Conservation (phyloP, 257 asterid species). For the Nicotiana noctiflora region DNA sequence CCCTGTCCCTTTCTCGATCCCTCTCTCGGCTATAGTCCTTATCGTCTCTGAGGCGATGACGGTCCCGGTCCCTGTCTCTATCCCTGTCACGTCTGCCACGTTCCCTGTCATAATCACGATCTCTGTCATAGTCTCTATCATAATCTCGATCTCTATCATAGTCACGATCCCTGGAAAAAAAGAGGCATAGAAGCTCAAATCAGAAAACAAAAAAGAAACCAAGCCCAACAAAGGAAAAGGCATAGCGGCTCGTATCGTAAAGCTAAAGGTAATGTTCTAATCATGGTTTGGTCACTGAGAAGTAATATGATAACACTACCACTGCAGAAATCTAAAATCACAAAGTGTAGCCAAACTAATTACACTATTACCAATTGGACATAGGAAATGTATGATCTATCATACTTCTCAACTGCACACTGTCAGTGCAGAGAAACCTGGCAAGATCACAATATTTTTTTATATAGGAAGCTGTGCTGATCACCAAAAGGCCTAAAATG, state of each 20-base stretch:
- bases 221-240: not conserved
- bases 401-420: conserved; percentile 99
- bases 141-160: conserved; percentile 32
- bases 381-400: conserved; percentile 55
- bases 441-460: conserved; percentile 57
- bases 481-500: conserved; percentile 36
- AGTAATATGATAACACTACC: not conserved
- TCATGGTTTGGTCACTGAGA: not conserved
- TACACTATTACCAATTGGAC: not conserved
- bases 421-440: conserved; percentile 99
- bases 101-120: conserved; percentile 58
- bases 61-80: conserved; percentile 53
- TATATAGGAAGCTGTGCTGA: conserved; percentile 65
- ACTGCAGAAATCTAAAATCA: not conserved
- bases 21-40: conserved; percentile 37
- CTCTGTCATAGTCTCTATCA: conserved; percentile 59
- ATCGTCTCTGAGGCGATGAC: conserved; percentile 34
- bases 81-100: conserved; percentile 44
- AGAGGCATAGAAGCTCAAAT: not conserved
- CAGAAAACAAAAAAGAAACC: not conserved
- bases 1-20: conserved; percentile 51
- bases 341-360: conserved; percentile 1
- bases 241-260: not conserved
- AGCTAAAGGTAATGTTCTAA: not conserved
- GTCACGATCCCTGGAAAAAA: conserved; percentile 29